Percentiles rank a stretch among this genome's conserved stretches.
phyloP scores from a whole-genome alignment of 225 moss, liverwort and hornwort genomes.

The Bryum argenteum region DNA sequence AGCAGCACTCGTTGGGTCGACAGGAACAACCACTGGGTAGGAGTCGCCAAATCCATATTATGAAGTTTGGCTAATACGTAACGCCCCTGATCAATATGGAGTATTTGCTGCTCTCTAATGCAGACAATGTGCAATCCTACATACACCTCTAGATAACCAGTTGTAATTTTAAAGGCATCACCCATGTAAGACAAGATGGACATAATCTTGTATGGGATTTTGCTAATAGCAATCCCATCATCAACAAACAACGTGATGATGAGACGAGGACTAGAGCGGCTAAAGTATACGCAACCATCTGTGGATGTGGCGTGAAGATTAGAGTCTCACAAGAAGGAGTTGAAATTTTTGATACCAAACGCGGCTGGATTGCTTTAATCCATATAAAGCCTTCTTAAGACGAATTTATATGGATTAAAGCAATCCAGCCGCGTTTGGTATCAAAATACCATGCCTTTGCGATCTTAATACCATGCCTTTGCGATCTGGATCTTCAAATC shows the following conservation, averaged over 20 bases:
- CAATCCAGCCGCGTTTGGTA: too few relatives aligned
- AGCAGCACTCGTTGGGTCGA: not conserved
- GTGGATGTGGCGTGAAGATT: too few relatives aligned
- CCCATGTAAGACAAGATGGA: not conserved
- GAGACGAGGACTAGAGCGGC: not conserved
- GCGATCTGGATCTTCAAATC: too few relatives aligned
- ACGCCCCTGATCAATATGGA: not conserved
- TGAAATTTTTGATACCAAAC: too few relatives aligned
- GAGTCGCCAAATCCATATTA: not conserved
- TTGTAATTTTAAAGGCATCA: not conserved
- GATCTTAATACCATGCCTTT: too few relatives aligned
- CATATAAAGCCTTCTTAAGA: too few relatives aligned
- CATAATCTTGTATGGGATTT: accelerated
- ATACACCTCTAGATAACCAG: not conserved
- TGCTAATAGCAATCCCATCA: not conserved
- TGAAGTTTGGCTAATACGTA: not conserved
- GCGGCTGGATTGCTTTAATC: too few relatives aligned
- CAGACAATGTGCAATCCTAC: not conserved
- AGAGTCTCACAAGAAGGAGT: too few relatives aligned
- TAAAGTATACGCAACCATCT: not conserved
- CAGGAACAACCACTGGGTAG: not conserved
- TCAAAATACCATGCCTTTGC: too few relatives aligned
- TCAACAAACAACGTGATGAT: too few relatives aligned
- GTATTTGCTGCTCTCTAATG: not conserved
- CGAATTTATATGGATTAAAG: too few relatives aligned